Evolutionary conservation across 164 flowering plant species (phyloP).

Genomic region (Tetrastigma voinierianum): DNA sequence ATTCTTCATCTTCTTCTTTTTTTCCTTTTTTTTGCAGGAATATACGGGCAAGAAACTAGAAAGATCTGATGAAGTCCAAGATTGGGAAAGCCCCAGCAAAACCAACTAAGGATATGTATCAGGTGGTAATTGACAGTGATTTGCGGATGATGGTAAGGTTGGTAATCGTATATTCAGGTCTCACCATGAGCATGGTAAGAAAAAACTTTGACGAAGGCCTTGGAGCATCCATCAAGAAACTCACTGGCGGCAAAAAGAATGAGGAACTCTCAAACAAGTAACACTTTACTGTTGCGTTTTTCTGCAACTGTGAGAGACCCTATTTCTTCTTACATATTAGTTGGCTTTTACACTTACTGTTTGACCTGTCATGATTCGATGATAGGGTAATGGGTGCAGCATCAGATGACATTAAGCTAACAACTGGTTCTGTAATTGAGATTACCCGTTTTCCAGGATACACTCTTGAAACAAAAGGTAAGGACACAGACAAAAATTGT

Average conservation of each 20-base stretch:
- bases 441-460: conserved; percentile 54
- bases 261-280: conserved; percentile 60
- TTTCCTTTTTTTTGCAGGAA: conserved; percentile 38
- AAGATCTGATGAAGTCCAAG: conserved; percentile 42
- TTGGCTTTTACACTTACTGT: neutral
- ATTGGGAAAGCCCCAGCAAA: conserved; percentile 46
- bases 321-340: too few species aligned
- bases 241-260: conserved; percentile 50
- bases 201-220: conserved; percentile 59
- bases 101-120: conserved; percentile 59
- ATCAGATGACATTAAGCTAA: conserved; percentile 50
- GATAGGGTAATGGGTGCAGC: conserved; percentile 60
- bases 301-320: neutral
- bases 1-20: conserved; percentile 1
- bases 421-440: conserved; percentile 55
- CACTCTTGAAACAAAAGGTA: conserved; percentile 57
- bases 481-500: neutral
- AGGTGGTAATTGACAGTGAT: conserved; percentile 54
- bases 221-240: conserved; percentile 54
- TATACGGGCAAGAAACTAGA: conserved; percentile 56
- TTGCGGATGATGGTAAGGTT: conserved; percentile 44
- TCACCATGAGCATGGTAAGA: conserved; percentile 60
- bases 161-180: conserved; percentile 43
- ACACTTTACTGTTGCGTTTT: neutral
- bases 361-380: conserved; percentile 2